These are phyloP conservation scores for Raddia guianensis DNA, from an alignment of 176 grass and related monocot genomes.

Conservation along the genomic window DNA sequence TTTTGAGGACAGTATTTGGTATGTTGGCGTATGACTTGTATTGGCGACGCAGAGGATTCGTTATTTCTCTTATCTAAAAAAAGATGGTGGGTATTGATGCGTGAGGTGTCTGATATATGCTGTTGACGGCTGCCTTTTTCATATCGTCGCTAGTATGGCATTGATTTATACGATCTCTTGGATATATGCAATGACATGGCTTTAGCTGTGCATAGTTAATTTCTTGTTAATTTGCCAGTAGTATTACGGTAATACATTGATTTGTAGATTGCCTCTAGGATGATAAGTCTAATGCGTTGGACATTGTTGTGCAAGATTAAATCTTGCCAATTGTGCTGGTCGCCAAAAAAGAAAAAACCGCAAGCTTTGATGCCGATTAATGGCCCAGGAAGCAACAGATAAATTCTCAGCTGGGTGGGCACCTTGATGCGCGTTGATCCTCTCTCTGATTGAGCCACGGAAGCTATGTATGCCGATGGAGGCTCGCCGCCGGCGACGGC, in stretches of 20 bases:
- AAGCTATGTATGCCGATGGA: conserved; percentile 37
- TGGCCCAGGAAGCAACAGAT: conserved; percentile 28
- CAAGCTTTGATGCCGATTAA: conserved; percentile 43
- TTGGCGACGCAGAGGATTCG: no score
- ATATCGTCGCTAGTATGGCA: neutral
- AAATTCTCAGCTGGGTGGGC: conserved; percentile 30
- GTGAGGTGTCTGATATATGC: neutral
- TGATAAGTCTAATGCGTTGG: conserved; percentile 2
- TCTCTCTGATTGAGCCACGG: no score
- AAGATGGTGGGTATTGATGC: no score
- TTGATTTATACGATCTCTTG: neutral
- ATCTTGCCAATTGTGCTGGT: neutral
- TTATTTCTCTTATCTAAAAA: no score
- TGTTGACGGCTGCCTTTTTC: neutral
- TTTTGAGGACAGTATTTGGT: no score
- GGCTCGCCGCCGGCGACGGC: conserved; percentile 26
- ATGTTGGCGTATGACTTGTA: no score
- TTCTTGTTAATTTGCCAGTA: conserved; percentile 22
- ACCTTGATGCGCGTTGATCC: neutral
- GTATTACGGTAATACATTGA: neutral
- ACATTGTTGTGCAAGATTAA: conserved; percentile 32
- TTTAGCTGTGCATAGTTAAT: conserved; percentile 11
- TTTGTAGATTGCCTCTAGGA: neutral
- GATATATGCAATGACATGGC: neutral
- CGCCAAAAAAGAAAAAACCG: neutral